A percentile compares a stretch with the other conserved stretches of the same genome.
Conservation (phyloP, 768 basidiomycete genomes). For the Suillus sp. region DNA sequence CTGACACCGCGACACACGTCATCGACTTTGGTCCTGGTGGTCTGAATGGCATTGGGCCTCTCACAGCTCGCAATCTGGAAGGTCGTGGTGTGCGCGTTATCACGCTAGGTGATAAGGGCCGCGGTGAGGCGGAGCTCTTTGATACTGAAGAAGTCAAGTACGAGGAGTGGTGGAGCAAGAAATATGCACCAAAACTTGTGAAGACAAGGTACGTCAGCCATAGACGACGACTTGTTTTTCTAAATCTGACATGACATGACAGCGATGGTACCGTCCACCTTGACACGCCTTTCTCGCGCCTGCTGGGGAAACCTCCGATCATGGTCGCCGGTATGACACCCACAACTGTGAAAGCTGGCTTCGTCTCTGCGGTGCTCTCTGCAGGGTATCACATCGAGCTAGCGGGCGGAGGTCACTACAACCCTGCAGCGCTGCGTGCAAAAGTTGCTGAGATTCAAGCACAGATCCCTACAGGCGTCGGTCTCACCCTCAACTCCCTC, state of each 20-base stretch:
- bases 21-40: slow-evolving; percentile 98
- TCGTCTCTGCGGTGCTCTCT: slow-evolving; percentile 88
- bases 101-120: slow-evolving; percentile 87
- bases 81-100: slow-evolving; percentile 92
- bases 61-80: slow-evolving; percentile 88
- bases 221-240: slow-evolving; percentile 11
- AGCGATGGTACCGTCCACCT: slow-evolving; percentile 92
- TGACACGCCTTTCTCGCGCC: slow-evolving; percentile 95
- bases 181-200: slow-evolving; percentile 81
- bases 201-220: slow-evolving; percentile 73
- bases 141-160: slow-evolving; percentile 61
- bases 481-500: slow-evolving; percentile 90
- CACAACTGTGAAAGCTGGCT: slow-evolving; percentile 92
- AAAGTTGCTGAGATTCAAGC: slow-evolving; percentile 93
- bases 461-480: slow-evolving; percentile 84
- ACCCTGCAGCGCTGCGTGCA: slow-evolving; percentile 79
- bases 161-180: slow-evolving; percentile 92
- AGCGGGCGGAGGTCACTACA: slow-evolving; percentile 98
- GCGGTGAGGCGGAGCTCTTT: slow-evolving; percentile 87
- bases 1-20: slow-evolving; percentile 88
- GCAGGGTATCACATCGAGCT: slow-evolving; percentile 97
- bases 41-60: slow-evolving; percentile 86
- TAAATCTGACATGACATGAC: slow-evolving; percentile 9
- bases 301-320: slow-evolving; percentile 94
- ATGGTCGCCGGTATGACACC: slow-evolving; percentile 99